Percentiles rank a stretch among this genome's conserved stretches.
phyloP scores from a whole-genome alignment of 768 basidiomycete genomes.

The Cystofilobasidium ferigula region DNA sequence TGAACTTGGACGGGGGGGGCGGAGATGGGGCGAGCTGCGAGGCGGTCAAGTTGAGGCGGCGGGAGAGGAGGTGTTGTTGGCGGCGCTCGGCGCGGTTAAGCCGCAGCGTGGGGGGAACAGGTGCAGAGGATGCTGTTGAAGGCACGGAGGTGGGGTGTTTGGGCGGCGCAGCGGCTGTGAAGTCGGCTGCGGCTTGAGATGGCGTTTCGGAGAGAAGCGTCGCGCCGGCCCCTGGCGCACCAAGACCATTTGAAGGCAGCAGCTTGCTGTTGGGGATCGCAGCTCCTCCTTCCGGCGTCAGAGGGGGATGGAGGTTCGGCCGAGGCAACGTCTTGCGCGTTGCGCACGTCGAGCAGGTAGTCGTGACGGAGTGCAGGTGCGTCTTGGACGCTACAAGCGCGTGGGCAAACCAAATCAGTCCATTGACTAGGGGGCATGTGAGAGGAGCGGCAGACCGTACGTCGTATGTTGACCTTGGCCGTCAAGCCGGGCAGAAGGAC shows the following conservation, averaged over 20 bases:
- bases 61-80: neutral
- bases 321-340: neutral
- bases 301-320: neutral
- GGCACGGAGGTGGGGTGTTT: too few species aligned
- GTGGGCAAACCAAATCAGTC: neutral
- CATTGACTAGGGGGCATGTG: neutral
- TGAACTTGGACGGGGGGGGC: neutral
- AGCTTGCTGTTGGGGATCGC: neutral
- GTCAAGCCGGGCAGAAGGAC: constrained; percentile 35
- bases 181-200: too few species aligned
- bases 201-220: too few species aligned
- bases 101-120: too few species aligned
- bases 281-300: too few species aligned
- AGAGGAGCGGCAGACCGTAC: constrained; percentile 28
- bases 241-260: too few species aligned
- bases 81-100: neutral
- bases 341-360: neutral
- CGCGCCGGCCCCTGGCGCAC: too few species aligned
- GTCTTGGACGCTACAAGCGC: neutral
- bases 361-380: neutral
- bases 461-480: constrained; percentile 29
- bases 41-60: neutral
- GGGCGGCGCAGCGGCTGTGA: too few species aligned
- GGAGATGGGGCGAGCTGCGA: neutral
- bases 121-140: too few species aligned